These are phyloP conservation scores for Xylaria telfairii DNA, from an alignment of 495 filamentous ascomycete species.

Conservation along the genomic window DNA sequence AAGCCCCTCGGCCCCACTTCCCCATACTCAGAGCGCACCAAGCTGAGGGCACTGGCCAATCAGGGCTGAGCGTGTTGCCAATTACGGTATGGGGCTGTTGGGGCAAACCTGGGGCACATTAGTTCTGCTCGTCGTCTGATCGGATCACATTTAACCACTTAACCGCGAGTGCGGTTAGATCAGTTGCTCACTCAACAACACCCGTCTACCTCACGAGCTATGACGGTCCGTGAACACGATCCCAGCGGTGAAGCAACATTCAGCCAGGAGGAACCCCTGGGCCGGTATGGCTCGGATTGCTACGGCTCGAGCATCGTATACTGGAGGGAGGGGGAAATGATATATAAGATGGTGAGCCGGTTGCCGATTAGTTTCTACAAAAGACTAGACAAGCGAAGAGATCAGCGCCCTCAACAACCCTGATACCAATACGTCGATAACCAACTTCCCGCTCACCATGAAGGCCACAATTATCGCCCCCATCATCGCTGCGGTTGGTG, in stretches of 20 bases:
- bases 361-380: neutral
- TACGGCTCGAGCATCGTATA: neutral
- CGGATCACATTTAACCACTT: slow-evolving; percentile 18
- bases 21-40: neutral
- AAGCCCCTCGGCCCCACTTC: slow-evolving; percentile 7
- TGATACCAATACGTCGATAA: slow-evolving; percentile 36
- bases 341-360: slow-evolving; percentile 20
- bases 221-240: neutral
- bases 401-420: neutral
- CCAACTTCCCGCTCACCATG: slow-evolving; percentile 43
- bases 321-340: neutral
- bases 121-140: slow-evolving; percentile 19
- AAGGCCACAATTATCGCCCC: slow-evolving; percentile 24
- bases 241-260: neutral
- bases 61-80: neutral
- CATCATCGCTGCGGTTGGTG: slow-evolving; percentile 23
- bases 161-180: slow-evolving; percentile 21
- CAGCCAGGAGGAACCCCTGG: neutral
- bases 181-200: slow-evolving; percentile 2
- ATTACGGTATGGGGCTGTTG: slow-evolving; percentile 9
- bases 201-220: slow-evolving; percentile 5
- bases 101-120: slow-evolving; percentile 2
- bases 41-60: slow-evolving; percentile 13
- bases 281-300: neutral
- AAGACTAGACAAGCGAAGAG: neutral